Base-by-base conservation (phyloP, 1,284 basidiomycete species). In the Erythrobasidium hasegawianum region DNA sequence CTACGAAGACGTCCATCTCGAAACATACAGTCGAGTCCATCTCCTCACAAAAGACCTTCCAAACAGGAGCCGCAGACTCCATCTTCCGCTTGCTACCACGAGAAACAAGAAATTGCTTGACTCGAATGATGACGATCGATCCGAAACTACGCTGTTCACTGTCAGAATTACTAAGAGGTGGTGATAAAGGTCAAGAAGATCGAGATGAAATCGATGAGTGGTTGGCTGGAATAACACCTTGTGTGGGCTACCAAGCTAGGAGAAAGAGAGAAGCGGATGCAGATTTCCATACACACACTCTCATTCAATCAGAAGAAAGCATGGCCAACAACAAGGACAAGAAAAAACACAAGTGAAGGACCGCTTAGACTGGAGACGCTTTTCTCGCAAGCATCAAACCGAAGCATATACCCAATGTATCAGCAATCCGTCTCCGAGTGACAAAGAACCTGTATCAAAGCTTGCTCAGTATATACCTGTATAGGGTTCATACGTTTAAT, bases 61-160 rank as follows among this genome's bases (percentile, higher is more conserved):
- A 87, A 76, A 83, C 80, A 9, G 89, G 87, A 47, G 89, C 90
- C 8, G 87, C 90, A n/a, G 95, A 98, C 78, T 93, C 90, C 33
- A 96, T 98, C 76, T 98, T 98, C 83, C 85, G 93, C n/a, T 82
- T 98, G 5, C 81, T 98, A 20, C 95, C 95, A 4, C 87, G 95
- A 67, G 95, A 97, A 79, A 87, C 90, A 16, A 85, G 93, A 47
- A 83, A 86, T 14, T 91, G 90, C 10, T 82, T 98, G 61, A 87
- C 91, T 68, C 85, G 94, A 60, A 98, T 98, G 96, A 83, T 98
- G 73, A 87, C 86, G 69, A 85, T 97, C 61, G 93, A 97, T 77
- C 90, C 94, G 0, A 81, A 83, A 9, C 85, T 88, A 61, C 86
- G 96, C 39, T 96, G 91, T 77, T 97, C 96, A 26, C 83, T 98